Evolutionary conservation across 495 filamentous ascomycete genomes (phyloP).

Genomic region (Thermochaetoides thermophila): DNA sequence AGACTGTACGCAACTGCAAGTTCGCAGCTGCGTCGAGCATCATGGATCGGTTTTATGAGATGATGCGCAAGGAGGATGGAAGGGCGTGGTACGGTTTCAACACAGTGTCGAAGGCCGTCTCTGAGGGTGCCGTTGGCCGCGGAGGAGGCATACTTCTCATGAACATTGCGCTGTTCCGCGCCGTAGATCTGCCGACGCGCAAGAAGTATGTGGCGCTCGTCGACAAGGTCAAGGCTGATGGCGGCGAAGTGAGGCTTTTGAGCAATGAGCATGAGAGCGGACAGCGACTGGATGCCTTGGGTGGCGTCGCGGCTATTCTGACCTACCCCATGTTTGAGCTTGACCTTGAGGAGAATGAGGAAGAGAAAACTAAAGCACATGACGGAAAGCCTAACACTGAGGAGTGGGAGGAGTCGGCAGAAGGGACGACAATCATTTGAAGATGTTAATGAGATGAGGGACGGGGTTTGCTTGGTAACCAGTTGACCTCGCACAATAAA

Average conservation of each 20-base stretch:
- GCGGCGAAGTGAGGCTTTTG: conserved; percentile 74
- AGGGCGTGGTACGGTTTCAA: conserved; percentile 81
- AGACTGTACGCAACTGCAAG: conserved; percentile 65
- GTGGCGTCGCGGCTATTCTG: conserved; percentile 77
- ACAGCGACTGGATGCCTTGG: conserved; percentile 65
- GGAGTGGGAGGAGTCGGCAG: conserved; percentile 5
- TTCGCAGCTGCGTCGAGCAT: conserved; percentile 70
- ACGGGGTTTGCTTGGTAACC: too few relatives aligned
- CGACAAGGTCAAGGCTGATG: conserved; percentile 78
- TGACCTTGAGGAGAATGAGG: conserved; percentile 52
- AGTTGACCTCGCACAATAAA: too few relatives aligned
- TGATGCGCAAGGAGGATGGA: conserved; percentile 73
- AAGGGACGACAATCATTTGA: conserved; percentile 25
- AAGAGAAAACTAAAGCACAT: too few relatives aligned
- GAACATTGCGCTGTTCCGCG: conserved; percentile 72
- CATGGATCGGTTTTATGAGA: conserved; percentile 74
- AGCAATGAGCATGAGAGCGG: conserved; percentile 95
- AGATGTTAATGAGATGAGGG: too few relatives aligned
- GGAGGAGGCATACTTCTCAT: conserved; percentile 77
- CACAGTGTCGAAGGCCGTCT: conserved; percentile 75
- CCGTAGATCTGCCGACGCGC: conserved; percentile 63
- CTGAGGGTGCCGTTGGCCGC: conserved; percentile 74
- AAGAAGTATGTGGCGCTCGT: conserved; percentile 75
- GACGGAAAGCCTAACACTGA: too few relatives aligned
- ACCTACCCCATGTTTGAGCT: conserved; percentile 74